phyloP scores from a whole-genome alignment of 1,284 basidiomycete species.

The Takashimella tepidaria region DNA sequence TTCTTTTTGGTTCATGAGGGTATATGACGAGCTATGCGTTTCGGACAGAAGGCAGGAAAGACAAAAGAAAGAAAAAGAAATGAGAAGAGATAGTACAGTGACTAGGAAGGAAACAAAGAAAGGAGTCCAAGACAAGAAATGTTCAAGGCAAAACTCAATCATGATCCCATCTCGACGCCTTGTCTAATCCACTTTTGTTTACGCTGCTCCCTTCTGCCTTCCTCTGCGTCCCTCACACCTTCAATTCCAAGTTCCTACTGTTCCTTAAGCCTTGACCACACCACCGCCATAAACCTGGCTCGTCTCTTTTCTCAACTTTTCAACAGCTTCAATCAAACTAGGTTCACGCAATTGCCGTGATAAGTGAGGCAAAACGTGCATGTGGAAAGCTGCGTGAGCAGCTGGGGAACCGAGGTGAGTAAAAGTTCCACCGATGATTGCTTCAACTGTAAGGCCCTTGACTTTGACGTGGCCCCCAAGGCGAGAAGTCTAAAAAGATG shows the following conservation, averaged over 20 bases:
- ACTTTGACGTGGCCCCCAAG: slow-evolving; percentile 21
- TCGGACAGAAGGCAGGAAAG: too few relatives aligned
- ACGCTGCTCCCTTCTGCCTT: too few relatives aligned
- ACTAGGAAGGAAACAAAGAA: too few relatives aligned
- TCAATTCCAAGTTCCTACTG: not conserved
- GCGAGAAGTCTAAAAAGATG: slow-evolving; percentile 24
- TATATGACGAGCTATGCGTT: too few relatives aligned
- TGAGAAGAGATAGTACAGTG: too few relatives aligned
- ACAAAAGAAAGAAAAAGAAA: too few relatives aligned
- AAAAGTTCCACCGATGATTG: slow-evolving; percentile 43
- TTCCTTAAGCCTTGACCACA: not conserved
- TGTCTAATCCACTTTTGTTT: not conserved
- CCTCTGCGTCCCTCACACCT: too few relatives aligned
- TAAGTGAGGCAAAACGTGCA: slow-evolving; percentile 37
- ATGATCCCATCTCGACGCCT: too few relatives aligned
- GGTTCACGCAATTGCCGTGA: slow-evolving; percentile 37
- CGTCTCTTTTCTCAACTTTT: slow-evolving; percentile 16
- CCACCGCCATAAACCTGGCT: slow-evolving; percentile 18
- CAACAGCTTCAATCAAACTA: slow-evolving; percentile 26
- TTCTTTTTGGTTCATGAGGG: too few relatives aligned
- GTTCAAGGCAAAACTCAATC: too few relatives aligned
- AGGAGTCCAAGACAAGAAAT: too few relatives aligned
- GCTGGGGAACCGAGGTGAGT: slow-evolving; percentile 43
- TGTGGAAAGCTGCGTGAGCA: slow-evolving; percentile 45
- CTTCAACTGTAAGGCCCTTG: slow-evolving; percentile 40